Conservation (phyloP, 2,329 filamentous ascomycete genomes). For the Xylariaceae sp. region DNA sequence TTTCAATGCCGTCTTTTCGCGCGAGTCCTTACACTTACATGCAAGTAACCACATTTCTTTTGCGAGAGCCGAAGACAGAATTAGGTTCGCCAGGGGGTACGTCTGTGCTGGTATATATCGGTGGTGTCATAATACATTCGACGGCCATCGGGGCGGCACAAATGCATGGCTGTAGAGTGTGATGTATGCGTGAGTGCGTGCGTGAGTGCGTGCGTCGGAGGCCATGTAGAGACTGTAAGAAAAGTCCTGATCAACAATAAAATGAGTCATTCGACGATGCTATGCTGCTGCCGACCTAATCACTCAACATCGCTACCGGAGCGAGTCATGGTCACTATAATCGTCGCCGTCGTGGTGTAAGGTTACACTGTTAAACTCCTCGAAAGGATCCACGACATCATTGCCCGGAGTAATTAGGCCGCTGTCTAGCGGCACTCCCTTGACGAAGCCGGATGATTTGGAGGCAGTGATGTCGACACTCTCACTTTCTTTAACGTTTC, state of each 20-base stretch:
- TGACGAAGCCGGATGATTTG: slow-evolving; percentile 45
- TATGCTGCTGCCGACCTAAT: not conserved
- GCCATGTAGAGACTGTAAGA: slow-evolving; percentile 9
- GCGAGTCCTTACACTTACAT: slow-evolving; percentile 18
- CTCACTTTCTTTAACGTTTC: slow-evolving; percentile 94
- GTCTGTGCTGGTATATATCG: slow-evolving; percentile 12
- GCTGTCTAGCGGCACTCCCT: slow-evolving; percentile 82
- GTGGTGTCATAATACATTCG: slow-evolving; percentile 22
- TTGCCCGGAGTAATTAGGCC: slow-evolving; percentile 78
- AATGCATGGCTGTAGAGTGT: not conserved
- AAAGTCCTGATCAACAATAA: slow-evolving; percentile 5
- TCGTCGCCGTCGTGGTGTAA: slow-evolving; percentile 94
- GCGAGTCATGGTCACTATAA: slow-evolving; percentile 36
- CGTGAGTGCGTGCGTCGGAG: not conserved
- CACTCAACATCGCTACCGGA: slow-evolving; percentile 12
- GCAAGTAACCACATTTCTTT: slow-evolving; percentile 11
- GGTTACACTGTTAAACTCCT: slow-evolving; percentile 98
- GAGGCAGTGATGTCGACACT: slow-evolving; percentile 78
- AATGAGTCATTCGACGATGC: not conserved
- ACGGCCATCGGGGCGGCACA: slow-evolving; percentile 5
- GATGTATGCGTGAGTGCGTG: not conserved
- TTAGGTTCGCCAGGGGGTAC: slow-evolving; percentile 16
- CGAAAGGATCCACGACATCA: slow-evolving; percentile 83
- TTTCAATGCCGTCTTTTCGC: slow-evolving; percentile 23
- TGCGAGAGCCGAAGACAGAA: slow-evolving; percentile 18